Evolutionary conservation across 345 rosid genomes (phyloP), one percentile per base, ranked within the genome.

Genomic region (Euphorbia tirucalli): DNA sequence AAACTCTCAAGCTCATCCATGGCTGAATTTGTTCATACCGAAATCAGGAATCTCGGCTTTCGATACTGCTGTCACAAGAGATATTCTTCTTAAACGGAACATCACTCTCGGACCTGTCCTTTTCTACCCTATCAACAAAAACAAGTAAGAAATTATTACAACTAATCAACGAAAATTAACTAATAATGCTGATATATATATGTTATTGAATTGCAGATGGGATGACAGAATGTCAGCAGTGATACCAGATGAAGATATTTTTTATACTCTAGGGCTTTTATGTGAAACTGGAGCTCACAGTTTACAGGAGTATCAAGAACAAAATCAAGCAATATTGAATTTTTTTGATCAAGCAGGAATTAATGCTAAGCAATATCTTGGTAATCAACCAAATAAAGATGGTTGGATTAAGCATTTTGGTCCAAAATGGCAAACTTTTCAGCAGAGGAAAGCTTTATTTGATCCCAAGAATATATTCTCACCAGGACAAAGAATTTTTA

Each of bases 221-320:
- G 73, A 77, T 72, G 44, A 30, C 9, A 61, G 18, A 21, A 68
- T 44, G 70, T 77, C 80, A 8, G 76, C 69, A 22, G 61, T 21
- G 50, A 61, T 68, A 61, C 73, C 80, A n/a, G 64, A 71, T 60
- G 80, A 77, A 60, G 80, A 71, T 7, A 67, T 77, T n/a, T 77
- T 77, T 64, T 77, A 72, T 16, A 31, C 73, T 7, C 16, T 37
- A 5, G 66, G 15, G 27, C 13, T 77, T 43, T 21, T 71, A 61
- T 14, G 28, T 52, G 9, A 71, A 62, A 32, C 69, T 32, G 64
- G 18, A 28, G 18, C 56, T 19, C 35, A 68, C 15, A 64, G 32
- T 8, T 77, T 68, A 64, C 43, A 77, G 31, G 72, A 21, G 0
- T 55, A 60, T 54, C 52, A 71, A 0, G 70, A 66, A 28, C 80